A percentile compares a stretch with the other conserved stretches of the same genome.
These are phyloP conservation scores for Brassica hybrid DNA, from an alignment of 441 rosid genomes.

Conservation along the genomic window DNA sequence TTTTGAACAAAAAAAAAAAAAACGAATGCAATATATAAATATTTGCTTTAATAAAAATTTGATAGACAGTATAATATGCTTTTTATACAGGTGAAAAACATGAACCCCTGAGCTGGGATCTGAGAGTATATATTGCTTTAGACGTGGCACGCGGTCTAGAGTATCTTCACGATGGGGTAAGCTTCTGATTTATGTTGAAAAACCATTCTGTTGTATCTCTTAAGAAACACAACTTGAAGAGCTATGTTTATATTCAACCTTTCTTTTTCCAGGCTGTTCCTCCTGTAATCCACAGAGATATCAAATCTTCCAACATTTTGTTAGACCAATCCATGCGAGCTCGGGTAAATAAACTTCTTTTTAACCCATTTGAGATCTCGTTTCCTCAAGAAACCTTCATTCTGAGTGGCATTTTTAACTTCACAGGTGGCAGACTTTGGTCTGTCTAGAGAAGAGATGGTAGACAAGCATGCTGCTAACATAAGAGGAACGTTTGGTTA, in stretches of 20 bases:
- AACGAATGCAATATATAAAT: background rate
- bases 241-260: background rate
- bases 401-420: conserved; percentile 4
- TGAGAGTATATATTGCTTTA: conserved; percentile 82
- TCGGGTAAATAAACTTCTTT: conserved; percentile 54
- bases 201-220: too few species aligned
- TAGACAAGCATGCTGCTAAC: conserved; percentile 75
- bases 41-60: background rate
- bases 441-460: conserved; percentile 96
- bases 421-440: conserved; percentile 97
- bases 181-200: conserved; percentile 3
- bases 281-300: conserved; percentile 93
- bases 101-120: conserved; percentile 79
- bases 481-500: conserved; percentile 93
- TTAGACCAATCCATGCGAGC: conserved; percentile 95
- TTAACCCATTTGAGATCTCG: background rate
- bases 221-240: background rate
- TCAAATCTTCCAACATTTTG: conserved; percentile 92
- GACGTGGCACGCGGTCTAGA: conserved; percentile 97
- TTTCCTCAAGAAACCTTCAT: conserved; percentile 3
- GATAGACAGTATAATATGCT: background rate
- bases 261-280: conserved; percentile 80
- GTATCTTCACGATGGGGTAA: conserved; percentile 99
- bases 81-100: conserved; percentile 60
- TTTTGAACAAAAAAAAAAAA: too few species aligned